Evolutionary conservation across 1,139 yeast genomes (phyloP).

Genomic region (Kodamaea suecica): DNA sequence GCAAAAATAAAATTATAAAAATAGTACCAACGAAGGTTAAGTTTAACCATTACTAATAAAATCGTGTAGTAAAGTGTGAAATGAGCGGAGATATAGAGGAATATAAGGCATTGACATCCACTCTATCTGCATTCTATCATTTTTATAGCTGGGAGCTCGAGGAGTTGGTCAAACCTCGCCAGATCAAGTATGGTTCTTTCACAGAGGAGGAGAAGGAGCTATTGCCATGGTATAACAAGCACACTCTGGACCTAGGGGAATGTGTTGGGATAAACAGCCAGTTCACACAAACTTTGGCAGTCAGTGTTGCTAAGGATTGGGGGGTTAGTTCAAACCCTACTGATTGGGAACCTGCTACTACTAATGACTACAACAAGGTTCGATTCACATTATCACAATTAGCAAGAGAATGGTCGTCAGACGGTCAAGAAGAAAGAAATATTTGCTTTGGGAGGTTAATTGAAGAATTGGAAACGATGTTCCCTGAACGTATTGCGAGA

Average conservation of each 20-base stretch:
- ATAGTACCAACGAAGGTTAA: background rate
- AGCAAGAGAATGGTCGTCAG: conserved; percentile 72
- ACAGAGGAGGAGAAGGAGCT: conserved; percentile 38
- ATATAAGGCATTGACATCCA: conserved; percentile 36
- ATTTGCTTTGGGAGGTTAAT: conserved; percentile 46
- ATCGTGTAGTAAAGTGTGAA: conserved; percentile 3
- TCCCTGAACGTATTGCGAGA: conserved; percentile 40
- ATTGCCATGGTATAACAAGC: conserved; percentile 51
- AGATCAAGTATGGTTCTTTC: conserved; percentile 29
- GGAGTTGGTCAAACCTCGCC: conserved; percentile 34
- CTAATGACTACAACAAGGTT: conserved; percentile 58
- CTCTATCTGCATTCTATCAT: conserved; percentile 36
- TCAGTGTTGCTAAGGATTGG: conserved; percentile 50
- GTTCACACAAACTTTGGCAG: conserved; percentile 48
- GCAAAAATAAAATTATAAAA: background rate
- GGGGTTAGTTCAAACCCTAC: conserved; percentile 42
- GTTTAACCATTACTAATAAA: background rate
- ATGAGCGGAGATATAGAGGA: conserved; percentile 31
- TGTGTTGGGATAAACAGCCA: conserved; percentile 49
- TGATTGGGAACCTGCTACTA: conserved; percentile 46
- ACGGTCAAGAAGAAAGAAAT: conserved; percentile 55
- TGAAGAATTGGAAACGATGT: conserved; percentile 38
- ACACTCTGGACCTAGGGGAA: conserved; percentile 42
- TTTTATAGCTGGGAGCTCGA: conserved; percentile 37
- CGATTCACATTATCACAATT: conserved; percentile 61